Evolutionary conservation across 768 basidiomycete species (phyloP).

Genomic region (Mrakia frigida): DNA sequence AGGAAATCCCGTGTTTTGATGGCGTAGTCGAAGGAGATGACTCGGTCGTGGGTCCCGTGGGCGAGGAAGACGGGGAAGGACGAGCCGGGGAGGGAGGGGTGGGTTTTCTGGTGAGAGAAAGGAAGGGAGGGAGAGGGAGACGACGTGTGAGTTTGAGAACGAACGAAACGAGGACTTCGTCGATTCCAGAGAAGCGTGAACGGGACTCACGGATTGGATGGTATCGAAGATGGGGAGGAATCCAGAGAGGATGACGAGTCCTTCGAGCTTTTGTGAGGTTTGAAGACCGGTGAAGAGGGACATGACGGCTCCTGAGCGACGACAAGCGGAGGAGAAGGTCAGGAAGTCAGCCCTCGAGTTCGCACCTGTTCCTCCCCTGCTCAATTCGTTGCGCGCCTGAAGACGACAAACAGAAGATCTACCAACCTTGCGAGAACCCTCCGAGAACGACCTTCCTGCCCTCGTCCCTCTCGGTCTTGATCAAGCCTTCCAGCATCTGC

Average conservation of each 20-base stretch:
- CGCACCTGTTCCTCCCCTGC: not conserved
- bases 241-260: not conserved
- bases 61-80: conserved; percentile 19
- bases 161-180: not conserved
- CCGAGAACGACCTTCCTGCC: conserved; percentile 11
- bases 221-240: not conserved
- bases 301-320: conserved; percentile 2
- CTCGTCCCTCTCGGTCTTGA: not conserved
- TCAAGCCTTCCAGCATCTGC: not conserved
- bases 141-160: not conserved
- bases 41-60: conserved; percentile 3
- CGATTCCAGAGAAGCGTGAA: not conserved
- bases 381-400: too few relatives aligned
- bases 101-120: not conserved
- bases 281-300: conserved; percentile 7
- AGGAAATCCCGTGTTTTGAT: not conserved
- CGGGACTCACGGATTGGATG: not conserved
- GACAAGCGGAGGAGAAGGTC: not conserved
- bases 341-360: not conserved
- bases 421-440: conserved; percentile 12
- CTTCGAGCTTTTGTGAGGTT: not conserved
- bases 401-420: not conserved
- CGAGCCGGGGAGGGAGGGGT: not conserved
- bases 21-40: conserved; percentile 1
- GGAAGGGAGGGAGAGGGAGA: not conserved